A percentile compares a stretch with the other conserved stretches of the same genome.
These are phyloP conservation scores for Phytophthora sp. DNA, from an alignment of 352 stramenopile genomes.

Conservation along the genomic window DNA sequence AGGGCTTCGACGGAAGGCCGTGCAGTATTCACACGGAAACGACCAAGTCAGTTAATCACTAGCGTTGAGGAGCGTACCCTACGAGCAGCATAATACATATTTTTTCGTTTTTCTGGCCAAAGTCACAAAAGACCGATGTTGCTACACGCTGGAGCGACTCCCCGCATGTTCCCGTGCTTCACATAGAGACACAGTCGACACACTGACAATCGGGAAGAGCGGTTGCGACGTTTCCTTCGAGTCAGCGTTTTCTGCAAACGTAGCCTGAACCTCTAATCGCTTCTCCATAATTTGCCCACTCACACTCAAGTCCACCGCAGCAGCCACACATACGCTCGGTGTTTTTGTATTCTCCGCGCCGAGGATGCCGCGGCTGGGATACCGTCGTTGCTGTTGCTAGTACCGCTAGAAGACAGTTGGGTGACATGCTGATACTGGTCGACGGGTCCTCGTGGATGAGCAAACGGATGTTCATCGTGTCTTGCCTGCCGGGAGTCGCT, in stretches of 20 bases:
- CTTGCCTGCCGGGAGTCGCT: too few species aligned
- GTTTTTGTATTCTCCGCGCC: too few species aligned
- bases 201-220: background rate
- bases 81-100: background rate
- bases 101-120: conserved; percentile 1
- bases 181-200: background rate
- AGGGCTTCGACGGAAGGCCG: background rate
- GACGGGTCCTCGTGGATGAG: too few species aligned
- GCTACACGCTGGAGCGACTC: too few species aligned
- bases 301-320: background rate
- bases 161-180: background rate
- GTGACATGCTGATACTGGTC: too few species aligned
- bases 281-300: background rate
- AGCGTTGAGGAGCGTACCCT: background rate
- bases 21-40: background rate
- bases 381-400: too few species aligned
- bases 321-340: background rate
- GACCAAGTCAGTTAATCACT: conserved; percentile 12
- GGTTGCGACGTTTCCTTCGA: background rate
- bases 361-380: too few species aligned
- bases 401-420: too few species aligned
- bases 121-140: background rate
- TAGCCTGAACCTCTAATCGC: background rate
- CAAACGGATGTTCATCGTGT: too few species aligned
- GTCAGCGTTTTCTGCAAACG: background rate